phyloP scores from a whole-genome alignment of 495 filamentous ascomycete species.

The Annulohypoxylon nitens region DNA sequence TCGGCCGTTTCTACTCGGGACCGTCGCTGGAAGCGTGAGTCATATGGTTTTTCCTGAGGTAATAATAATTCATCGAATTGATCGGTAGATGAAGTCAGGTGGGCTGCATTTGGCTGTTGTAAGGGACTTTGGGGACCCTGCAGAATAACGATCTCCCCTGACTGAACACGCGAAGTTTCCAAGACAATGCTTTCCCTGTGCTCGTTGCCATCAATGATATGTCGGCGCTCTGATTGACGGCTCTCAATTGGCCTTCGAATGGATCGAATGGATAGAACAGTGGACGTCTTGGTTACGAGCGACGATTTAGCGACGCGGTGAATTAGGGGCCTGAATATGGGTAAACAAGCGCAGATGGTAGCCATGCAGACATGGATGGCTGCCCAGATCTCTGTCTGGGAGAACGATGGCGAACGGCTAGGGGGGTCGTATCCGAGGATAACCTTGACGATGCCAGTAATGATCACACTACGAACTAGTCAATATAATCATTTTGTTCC shows the following conservation, averaged over 20 bases:
- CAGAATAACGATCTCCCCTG: not conserved
- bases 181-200: not conserved
- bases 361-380: conserved; percentile 30
- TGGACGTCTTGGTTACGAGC: conserved; percentile 17
- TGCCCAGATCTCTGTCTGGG: conserved; percentile 31
- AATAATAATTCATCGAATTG: not conserved
- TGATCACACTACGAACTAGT: conserved; percentile 22
- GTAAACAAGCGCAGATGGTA: conserved; percentile 36
- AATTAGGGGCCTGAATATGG: conserved; percentile 32
- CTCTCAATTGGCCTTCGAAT: not conserved
- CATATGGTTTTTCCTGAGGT: not conserved
- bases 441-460: conserved; percentile 29
- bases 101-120: not conserved
- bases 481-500: not conserved
- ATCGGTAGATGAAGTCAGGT: not conserved
- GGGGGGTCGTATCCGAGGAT: conserved; percentile 23
- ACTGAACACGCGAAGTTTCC: not conserved
- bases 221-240: not conserved
- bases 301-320: conserved; percentile 15
- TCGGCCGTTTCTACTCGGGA: not conserved
- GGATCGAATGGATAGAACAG: not conserved
- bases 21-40: not conserved
- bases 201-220: not conserved
- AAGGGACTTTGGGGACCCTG: not conserved
- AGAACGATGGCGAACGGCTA: conserved; percentile 18